These are phyloP conservation scores for Eucalyptus pauciflora DNA, from an alignment of 345 rosid species.

Conservation along the genomic window DNA sequence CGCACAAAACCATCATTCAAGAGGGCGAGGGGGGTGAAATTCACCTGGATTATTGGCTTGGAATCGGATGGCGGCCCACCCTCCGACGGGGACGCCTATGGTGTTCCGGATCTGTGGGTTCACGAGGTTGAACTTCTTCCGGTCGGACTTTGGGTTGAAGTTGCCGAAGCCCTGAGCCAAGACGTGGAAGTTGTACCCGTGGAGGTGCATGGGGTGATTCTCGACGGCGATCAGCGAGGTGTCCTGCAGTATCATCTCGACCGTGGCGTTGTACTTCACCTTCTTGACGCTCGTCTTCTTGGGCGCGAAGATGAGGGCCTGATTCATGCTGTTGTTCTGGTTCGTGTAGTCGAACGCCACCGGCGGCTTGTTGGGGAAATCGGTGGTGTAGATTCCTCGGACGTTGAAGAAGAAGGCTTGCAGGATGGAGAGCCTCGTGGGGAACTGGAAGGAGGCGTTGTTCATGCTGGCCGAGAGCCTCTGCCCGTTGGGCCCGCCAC, in stretches of 20 bases:
- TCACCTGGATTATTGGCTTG: constrained; percentile 80
- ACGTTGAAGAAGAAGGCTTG: constrained; percentile 51
- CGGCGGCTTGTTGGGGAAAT: constrained; percentile 68
- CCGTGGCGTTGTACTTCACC: constrained; percentile 63
- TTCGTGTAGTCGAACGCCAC: constrained; percentile 57
- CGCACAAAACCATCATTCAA: background rate
- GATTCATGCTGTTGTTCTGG: constrained; percentile 4
- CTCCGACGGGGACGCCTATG: constrained; percentile 73
- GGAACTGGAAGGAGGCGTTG: constrained; percentile 51
- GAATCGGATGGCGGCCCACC: constrained; percentile 81
- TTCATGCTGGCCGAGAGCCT: constrained; percentile 66
- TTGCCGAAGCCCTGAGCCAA: constrained; percentile 94
- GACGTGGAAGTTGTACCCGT: constrained; percentile 75
- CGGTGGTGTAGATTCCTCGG: constrained; percentile 45
- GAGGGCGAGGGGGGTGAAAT: background rate
- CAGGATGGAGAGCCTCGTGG: constrained; percentile 37
- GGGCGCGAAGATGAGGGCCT: constrained; percentile 25
- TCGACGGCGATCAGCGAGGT: constrained; percentile 44
- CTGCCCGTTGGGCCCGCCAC: constrained; percentile 21
- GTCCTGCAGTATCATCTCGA: constrained; percentile 70
- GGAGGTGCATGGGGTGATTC: constrained; percentile 89
- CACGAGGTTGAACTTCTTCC: constrained; percentile 42
- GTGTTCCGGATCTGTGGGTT: constrained; percentile 75
- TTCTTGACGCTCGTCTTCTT: constrained; percentile 53
- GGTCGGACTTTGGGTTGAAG: constrained; percentile 29